These are phyloP conservation scores for Protomyces inundatus DNA, from an alignment of 1,139 yeast genomes.

Conservation along the genomic window DNA sequence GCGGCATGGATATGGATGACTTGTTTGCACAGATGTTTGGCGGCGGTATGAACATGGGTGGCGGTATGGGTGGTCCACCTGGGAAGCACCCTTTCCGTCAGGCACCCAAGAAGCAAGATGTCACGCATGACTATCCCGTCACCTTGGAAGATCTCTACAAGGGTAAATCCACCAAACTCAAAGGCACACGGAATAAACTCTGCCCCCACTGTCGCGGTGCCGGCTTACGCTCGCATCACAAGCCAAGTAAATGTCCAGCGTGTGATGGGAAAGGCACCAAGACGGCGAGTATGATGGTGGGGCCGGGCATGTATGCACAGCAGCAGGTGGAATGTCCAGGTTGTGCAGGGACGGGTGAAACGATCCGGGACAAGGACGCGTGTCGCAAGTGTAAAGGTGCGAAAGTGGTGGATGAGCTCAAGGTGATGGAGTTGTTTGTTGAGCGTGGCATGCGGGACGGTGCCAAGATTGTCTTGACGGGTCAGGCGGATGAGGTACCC, in stretches of 20 bases:
- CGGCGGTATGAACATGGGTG: constrained; percentile 30
- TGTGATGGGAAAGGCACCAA: constrained; percentile 73
- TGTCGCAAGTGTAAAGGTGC: constrained; percentile 74
- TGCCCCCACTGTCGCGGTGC: constrained; percentile 45
- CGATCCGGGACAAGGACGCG: constrained; percentile 52
- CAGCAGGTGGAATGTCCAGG: constrained; percentile 58
- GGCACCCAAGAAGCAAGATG: constrained; percentile 44
- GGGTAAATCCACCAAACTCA: constrained; percentile 74
- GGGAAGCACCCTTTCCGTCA: constrained; percentile 20
- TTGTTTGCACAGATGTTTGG: constrained; percentile 32
- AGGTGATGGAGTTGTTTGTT: constrained; percentile 71
- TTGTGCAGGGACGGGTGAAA: constrained; percentile 70
- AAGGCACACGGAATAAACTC: constrained; percentile 65
- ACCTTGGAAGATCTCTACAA: constrained; percentile 70
- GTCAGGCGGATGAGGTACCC: constrained; percentile 73
- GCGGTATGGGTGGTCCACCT: constrained; percentile 29
- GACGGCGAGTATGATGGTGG: constrained; percentile 52
- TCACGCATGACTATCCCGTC: constrained; percentile 57
- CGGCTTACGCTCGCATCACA: constrained; percentile 53
- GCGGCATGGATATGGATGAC: constrained; percentile 30
- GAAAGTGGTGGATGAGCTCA: constrained; percentile 59
- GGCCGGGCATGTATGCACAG: constrained; percentile 70
- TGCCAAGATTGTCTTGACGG: constrained; percentile 55
- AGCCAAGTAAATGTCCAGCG: constrained; percentile 50
- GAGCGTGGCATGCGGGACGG: constrained; percentile 64